Base-by-base conservation (phyloP, 352 stramenopile species). In the Hyaloperonospora arabidopsidis region DNA sequence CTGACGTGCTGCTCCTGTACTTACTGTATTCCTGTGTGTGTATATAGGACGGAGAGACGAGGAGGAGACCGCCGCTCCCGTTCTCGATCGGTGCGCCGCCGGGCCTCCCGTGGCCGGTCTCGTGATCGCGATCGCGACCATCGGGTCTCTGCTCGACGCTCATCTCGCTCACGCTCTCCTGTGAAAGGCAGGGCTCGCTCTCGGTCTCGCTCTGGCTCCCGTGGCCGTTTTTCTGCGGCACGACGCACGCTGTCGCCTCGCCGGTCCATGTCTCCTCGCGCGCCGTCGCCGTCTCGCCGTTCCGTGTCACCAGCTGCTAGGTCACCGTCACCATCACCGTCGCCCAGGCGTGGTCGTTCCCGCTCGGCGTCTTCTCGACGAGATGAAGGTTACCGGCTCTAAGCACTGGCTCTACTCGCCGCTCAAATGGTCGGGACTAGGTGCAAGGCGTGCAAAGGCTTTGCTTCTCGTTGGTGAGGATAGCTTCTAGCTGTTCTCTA, bases 61-160 rank as follows among this genome's bases (percentile, higher is more conserved):
- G 67, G 60, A 39, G 57, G 60, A 38, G 45, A 53, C 1, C 58
- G 56, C 34, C 64, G 61, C 28, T 76, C 68, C 19, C 67, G 67
- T 29, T 76, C 67, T 32, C 57, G 61, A 54, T 76, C 67, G 23
- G 61, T 61, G 17, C 65, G 59, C 35, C 68, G 65, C 28, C 56
- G 64, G 48, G 56, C 49, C 18, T 34, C 36, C 1, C 67, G 63
- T 60, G 56, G 53, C 15, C 69, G 67, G 15, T 83, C 70, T 45
- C 71, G 77, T 8, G 87, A 77, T 36, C 70, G 77, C 11, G 87
- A 77, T 36, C 70, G 59, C 52, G 68, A 75, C 34, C 73, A 70
- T 56, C 62, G 70, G 40, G 60, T 54, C 18, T 60, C 59, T 22
- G 43, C 52, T 52, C 68, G 75, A 54, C 74, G 71, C 43, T 78